Evolutionary conservation across 2,329 filamentous ascomycete species (phyloP), one percentile per base, ranked within the genome.

Genomic region (Myriosclerotinia duriaeana): DNA sequence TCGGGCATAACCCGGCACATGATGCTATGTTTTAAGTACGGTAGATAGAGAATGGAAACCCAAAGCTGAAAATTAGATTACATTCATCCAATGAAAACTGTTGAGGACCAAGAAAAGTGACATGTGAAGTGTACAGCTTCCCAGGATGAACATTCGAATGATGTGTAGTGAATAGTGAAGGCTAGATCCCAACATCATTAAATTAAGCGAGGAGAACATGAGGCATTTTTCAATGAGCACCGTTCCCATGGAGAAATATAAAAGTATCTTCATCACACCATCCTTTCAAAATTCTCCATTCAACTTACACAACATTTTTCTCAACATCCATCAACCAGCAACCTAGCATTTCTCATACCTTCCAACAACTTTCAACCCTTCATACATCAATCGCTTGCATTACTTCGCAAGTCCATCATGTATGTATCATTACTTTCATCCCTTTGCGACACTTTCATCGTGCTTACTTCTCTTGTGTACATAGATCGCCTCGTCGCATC

Each of bases 351-450:
- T 26, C 15, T 40, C 48, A 42, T 42, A 52, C 36, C 44, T 4
- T 60, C 30, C 4, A 20, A 20, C 15, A 40, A 62, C 20, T 38
- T 38, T 53, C 34, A 20, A 38, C 34, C 7, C 15, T 38, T 5
- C 20, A 34, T 42, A 53, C n/a, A 38, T 62, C 34, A 53, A 53
- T 53, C 17, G 6, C 59, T 62, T 62, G 59, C 46, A 62, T 62
- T 14, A n/a, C n/a, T 30, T 40, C n/a, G 59, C 59, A 53, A 15
- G 17, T 34, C 30, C 48, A 42, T 53, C 60, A 30, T 42, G 60
- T 63, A 53, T 14, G 60, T 63, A 34, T 53, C 58, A 38, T 50
- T 50, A 20, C 20, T 60, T 50, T 38, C n/a, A 38, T 38, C 30
- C 15, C 50, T 50, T 11, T 60, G 58, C n/a, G 44, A 60, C 14